Evolutionary conservation across 2,329 filamentous ascomycete genomes (phyloP).

Genomic region (Neonectria faginata): DNA sequence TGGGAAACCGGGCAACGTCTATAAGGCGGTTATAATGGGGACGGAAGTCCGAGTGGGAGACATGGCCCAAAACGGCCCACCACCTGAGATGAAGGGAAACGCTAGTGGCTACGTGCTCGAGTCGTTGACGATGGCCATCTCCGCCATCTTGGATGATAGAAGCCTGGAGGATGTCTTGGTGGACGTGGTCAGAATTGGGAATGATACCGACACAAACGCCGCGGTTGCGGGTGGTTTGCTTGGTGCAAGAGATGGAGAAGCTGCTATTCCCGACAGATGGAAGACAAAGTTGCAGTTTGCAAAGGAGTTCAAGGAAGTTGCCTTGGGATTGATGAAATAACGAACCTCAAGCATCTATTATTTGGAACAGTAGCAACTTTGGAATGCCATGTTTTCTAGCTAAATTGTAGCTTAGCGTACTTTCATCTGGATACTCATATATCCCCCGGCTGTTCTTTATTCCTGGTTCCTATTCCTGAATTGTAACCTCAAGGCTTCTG

Average conservation of each 20-base stretch:
- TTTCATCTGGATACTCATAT: not conserved
- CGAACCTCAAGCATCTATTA: not conserved
- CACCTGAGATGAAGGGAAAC: slow-evolving; percentile 41
- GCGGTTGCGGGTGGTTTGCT: slow-evolving; percentile 60
- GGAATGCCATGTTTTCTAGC: not conserved
- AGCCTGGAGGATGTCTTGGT: slow-evolving; percentile 58
- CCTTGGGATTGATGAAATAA: slow-evolving; percentile 8
- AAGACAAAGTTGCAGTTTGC: slow-evolving; percentile 53
- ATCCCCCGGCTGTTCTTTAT: too few relatives aligned
- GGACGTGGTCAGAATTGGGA: slow-evolving; percentile 58
- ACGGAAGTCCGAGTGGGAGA: slow-evolving; percentile 39
- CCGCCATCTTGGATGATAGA: slow-evolving; percentile 56
- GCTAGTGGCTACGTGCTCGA: slow-evolving; percentile 58
- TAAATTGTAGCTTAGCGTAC: not conserved
- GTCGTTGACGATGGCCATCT: slow-evolving; percentile 55
- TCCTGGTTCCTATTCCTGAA: too few relatives aligned
- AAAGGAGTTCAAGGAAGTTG: slow-evolving; percentile 50
- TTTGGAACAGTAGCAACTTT: not conserved
- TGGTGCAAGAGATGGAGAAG: slow-evolving; percentile 57
- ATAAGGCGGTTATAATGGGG: slow-evolving; percentile 46
- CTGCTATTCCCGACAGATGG: slow-evolving; percentile 56
- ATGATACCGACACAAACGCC: slow-evolving; percentile 60
- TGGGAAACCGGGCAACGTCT: slow-evolving; percentile 32
- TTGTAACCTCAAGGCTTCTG: too few relatives aligned
- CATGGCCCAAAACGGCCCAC: slow-evolving; percentile 50